phyloP scores from a whole-genome alignment of 352 stramenopile species.

The Pythium biforme region DNA sequence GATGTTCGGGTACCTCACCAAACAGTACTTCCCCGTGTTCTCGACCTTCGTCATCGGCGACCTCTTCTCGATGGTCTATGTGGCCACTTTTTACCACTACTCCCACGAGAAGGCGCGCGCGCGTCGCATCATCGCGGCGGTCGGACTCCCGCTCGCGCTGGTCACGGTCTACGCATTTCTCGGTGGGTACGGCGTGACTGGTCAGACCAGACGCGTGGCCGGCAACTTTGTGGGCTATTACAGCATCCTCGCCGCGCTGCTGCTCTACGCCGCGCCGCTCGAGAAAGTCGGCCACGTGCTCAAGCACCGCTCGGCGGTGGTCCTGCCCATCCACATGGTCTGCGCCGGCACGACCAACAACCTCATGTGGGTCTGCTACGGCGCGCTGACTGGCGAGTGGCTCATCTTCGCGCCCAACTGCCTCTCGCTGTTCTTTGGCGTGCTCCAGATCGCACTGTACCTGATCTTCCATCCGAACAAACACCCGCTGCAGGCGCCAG shows the following conservation, averaged over 20 bases:
- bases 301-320: constrained; percentile 42
- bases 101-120: constrained; percentile 38
- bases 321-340: constrained; percentile 55
- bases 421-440: constrained; percentile 35
- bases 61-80: constrained; percentile 38
- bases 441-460: constrained; percentile 37
- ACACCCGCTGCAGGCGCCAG: constrained; percentile 36
- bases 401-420: constrained; percentile 52
- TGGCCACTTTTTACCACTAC: constrained; percentile 49
- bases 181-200: constrained; percentile 31
- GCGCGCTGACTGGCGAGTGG: constrained; percentile 35
- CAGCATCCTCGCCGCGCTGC: constrained; percentile 36
- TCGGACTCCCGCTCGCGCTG: constrained; percentile 22
- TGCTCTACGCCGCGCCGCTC: constrained; percentile 60
- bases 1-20: constrained; percentile 42
- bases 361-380: constrained; percentile 49
- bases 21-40: constrained; percentile 50
- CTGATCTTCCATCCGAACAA: constrained; percentile 22
- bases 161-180: constrained; percentile 46
- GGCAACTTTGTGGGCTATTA: constrained; percentile 39
- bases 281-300: constrained; percentile 49
- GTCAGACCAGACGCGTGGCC: constrained; percentile 27
- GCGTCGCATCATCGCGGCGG: constrained; percentile 26
- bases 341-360: constrained; percentile 51
- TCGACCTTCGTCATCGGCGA: constrained; percentile 46